phyloP scores from a whole-genome alignment of 495 filamentous ascomycete species.

The Penicillium cinerascens region DNA sequence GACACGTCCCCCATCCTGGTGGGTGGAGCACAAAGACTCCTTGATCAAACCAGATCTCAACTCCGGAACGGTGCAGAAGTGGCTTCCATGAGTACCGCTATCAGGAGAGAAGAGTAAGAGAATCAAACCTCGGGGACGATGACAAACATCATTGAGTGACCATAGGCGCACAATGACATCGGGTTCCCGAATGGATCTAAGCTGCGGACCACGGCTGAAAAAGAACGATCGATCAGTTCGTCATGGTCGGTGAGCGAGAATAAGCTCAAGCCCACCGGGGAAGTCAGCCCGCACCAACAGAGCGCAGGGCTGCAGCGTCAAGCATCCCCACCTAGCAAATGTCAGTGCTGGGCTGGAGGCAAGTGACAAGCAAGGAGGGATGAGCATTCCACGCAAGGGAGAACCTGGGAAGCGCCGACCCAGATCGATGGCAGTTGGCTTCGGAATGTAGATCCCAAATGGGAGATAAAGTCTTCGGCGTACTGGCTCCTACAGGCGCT shows the following conservation, averaged over 20 bases:
- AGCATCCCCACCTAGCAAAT: slow-evolving; percentile 16
- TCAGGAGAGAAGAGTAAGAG: background rate
- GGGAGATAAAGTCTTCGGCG: background rate
- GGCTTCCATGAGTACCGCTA: background rate
- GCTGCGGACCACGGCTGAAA: background rate
- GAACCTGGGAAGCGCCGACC: slow-evolving; percentile 6
- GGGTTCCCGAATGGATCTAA: background rate
- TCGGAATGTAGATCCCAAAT: slow-evolving; percentile 27
- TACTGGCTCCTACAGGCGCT: background rate
- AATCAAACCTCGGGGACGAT: background rate
- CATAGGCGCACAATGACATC: slow-evolving; percentile 1
- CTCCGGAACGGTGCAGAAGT: background rate
- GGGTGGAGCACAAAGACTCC: slow-evolving; percentile 3
- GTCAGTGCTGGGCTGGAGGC: slow-evolving; percentile 12
- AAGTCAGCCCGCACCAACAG: background rate
- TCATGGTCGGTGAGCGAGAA: slow-evolving; percentile 12
- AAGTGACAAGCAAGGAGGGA: slow-evolving; percentile 25
- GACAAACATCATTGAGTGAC: background rate
- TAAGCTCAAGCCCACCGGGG: slow-evolving; percentile 6
- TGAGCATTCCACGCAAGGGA: slow-evolving; percentile 23
- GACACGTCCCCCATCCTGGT: slow-evolving; percentile 34
- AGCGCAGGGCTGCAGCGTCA: slow-evolving; percentile 14
- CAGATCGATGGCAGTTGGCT: slow-evolving; percentile 22
- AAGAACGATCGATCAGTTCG: background rate
- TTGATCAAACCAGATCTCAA: background rate